These are phyloP conservation scores for Fusarium robinianum DNA, from an alignment of 2,329 filamentous ascomycete species.

Conservation along the genomic window DNA sequence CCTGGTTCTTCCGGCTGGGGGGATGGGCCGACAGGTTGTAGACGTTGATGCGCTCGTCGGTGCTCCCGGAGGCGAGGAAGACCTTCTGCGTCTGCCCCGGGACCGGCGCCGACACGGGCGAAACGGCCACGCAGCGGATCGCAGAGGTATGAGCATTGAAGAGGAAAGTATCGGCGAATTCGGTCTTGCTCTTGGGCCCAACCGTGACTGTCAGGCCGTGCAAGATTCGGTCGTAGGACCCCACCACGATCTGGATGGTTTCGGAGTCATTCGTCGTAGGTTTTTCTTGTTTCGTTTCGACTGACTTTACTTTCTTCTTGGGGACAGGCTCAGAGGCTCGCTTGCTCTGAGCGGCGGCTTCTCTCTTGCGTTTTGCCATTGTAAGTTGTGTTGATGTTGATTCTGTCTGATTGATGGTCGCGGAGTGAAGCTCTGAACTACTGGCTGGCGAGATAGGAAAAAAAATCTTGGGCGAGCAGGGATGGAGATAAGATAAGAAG, in stretches of 20 bases:
- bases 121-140: conserved; percentile 86
- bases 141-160: conserved; percentile 93
- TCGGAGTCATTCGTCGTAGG: conserved; percentile 41
- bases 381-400: conserved; percentile 18
- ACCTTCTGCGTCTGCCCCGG: conserved; percentile 75
- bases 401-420: conserved; percentile 10
- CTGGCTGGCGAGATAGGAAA: conserved; percentile 7
- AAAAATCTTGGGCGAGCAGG: conserved; percentile 35
- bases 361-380: conserved; percentile 58
- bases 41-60: conserved; percentile 92
- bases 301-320: conserved; percentile 38
- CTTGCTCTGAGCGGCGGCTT: conserved; percentile 38
- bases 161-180: conserved; percentile 90
- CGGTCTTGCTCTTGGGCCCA: conserved; percentile 48
- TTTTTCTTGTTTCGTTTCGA: conserved; percentile 33
- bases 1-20: conserved; percentile 59
- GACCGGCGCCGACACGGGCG: conserved; percentile 67
- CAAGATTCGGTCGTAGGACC: conserved; percentile 91
- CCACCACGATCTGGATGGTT: conserved; percentile 86
- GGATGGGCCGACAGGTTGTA: conserved; percentile 82
- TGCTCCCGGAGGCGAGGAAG: conserved; percentile 87
- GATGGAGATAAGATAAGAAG: conserved; percentile 45
- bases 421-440: conserved; percentile 8
- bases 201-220: conserved; percentile 87
- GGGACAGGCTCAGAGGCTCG: conserved; percentile 28